phyloP scores from a whole-genome alignment of 2,329 filamentous ascomycete genomes.

The Diaporthe helianthi region DNA sequence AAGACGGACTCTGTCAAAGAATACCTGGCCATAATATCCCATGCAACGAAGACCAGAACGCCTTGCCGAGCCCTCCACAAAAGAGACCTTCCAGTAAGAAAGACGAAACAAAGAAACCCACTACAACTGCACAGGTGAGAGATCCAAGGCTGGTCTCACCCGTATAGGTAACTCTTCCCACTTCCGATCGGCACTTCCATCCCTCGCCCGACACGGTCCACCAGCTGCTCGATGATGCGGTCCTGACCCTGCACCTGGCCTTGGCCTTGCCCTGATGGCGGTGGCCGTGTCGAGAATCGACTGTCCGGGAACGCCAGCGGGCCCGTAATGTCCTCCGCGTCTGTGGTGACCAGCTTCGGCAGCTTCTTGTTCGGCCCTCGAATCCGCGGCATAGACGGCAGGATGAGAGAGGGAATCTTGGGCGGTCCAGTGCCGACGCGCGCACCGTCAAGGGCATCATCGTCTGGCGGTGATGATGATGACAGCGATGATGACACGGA shows the following conservation, averaged over 20 bases:
- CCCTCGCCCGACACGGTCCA: background rate
- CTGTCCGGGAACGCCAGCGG: constrained; percentile 38
- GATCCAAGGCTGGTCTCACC: constrained; percentile 34
- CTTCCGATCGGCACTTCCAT: constrained; percentile 44
- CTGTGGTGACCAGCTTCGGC: too few species aligned
- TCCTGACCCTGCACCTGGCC: background rate
- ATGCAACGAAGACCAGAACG: background rate
- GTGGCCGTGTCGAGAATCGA: constrained; percentile 29
- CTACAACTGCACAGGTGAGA: background rate
- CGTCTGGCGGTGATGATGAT: too few species aligned
- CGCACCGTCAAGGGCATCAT: too few species aligned
- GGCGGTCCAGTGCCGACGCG: too few species aligned
- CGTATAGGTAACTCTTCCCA: constrained; percentile 47
- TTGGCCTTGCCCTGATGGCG: background rate
- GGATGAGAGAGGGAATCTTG: constrained; percentile 44
- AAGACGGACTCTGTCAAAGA: background rate
- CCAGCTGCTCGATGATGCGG: constrained; percentile 34
- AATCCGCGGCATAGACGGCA: constrained; percentile 49
- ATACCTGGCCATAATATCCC: background rate
- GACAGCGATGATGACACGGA: too few species aligned
- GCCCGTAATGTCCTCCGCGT: constrained; percentile 44
- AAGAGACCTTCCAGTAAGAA: background rate
- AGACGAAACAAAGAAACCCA: background rate
- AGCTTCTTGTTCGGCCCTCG: constrained; percentile 51
- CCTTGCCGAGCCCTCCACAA: constrained; percentile 1